Evolutionary conservation across 1,284 basidiomycete species (phyloP).

Genomic region (Tremellales sp.): DNA sequence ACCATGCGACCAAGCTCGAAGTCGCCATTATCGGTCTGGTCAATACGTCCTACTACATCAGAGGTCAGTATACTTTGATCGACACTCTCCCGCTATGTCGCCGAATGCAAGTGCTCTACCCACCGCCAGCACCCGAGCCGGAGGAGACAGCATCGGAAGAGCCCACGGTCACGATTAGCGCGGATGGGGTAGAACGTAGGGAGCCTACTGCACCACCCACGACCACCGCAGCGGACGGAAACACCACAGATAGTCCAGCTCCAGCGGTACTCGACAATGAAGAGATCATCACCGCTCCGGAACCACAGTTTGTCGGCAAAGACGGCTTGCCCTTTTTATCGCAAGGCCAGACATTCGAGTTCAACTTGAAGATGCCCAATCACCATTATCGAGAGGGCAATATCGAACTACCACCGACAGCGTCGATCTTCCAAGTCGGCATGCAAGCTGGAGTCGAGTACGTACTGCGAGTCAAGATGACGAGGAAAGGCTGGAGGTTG

Average conservation of each 20-base stretch:
- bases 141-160: neutral
- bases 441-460: conserved; percentile 36
- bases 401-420: conserved; percentile 27
- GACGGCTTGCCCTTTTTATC: conserved; percentile 16
- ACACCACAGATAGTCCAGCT: no score
- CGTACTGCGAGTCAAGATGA: conserved; percentile 27
- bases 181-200: neutral
- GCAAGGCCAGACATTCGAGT: conserved; percentile 19
- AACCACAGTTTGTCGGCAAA: conserved; percentile 1
- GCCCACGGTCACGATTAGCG: neutral
- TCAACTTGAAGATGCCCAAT: conserved; percentile 30
- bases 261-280: neutral
- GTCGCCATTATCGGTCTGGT: conserved; percentile 30
- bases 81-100: conserved; percentile 31
- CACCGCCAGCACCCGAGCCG: conserved; percentile 3
- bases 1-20: conserved; percentile 27
- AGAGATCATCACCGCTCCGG: no score
- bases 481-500: conserved; percentile 29
- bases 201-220: neutral
- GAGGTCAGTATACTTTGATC: conserved; percentile 35
- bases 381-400: conserved; percentile 19
- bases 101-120: conserved; percentile 15
- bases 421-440: conserved; percentile 27
- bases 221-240: no score
- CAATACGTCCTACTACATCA: conserved; percentile 29